phyloP scores from a whole-genome alignment of 2,329 filamentous ascomycete species.

The Neonectria neomacrospora region DNA sequence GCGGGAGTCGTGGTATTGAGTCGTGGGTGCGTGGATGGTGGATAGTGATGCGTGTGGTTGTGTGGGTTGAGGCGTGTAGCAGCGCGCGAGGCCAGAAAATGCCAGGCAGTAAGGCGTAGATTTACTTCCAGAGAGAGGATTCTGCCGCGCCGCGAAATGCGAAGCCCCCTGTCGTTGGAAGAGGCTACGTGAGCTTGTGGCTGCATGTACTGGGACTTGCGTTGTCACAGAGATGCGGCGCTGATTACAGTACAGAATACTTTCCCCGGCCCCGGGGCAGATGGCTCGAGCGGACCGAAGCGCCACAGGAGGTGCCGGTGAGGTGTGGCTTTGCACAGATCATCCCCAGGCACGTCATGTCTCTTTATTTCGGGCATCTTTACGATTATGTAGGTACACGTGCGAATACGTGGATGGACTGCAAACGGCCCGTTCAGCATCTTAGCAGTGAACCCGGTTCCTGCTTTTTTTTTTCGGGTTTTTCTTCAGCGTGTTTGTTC shows the following conservation, averaged over 20 bases:
- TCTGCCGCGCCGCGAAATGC: conserved; percentile 41
- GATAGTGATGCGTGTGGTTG: conserved; percentile 21
- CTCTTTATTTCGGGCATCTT: neutral
- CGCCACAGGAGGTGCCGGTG: neutral
- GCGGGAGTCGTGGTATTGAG: conserved; percentile 22
- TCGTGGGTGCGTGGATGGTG: conserved; percentile 28
- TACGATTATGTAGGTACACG: too few relatives aligned
- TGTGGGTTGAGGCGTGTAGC: conserved; percentile 30
- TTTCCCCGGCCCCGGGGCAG: neutral
- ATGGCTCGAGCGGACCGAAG: neutral
- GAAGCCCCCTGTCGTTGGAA: conserved; percentile 34
- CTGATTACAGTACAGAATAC: conserved; percentile 2
- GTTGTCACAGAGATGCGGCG: neutral
- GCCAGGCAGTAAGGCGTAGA: conserved; percentile 31
- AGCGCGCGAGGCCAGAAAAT: conserved; percentile 30
- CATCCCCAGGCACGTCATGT: neutral
- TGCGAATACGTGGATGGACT: neutral
- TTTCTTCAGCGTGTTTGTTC: too few relatives aligned
- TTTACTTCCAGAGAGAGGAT: conserved; percentile 39
- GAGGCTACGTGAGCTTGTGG: conserved; percentile 10
- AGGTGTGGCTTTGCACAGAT: neutral
- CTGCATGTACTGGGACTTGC: conserved; percentile 31
- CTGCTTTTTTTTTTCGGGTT: too few relatives aligned
- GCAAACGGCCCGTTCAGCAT: neutral
- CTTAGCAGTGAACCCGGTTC: neutral